These are phyloP conservation scores for Citropsis articulata DNA, from an alignment of 345 rosid genomes.

Conservation along the genomic window DNA sequence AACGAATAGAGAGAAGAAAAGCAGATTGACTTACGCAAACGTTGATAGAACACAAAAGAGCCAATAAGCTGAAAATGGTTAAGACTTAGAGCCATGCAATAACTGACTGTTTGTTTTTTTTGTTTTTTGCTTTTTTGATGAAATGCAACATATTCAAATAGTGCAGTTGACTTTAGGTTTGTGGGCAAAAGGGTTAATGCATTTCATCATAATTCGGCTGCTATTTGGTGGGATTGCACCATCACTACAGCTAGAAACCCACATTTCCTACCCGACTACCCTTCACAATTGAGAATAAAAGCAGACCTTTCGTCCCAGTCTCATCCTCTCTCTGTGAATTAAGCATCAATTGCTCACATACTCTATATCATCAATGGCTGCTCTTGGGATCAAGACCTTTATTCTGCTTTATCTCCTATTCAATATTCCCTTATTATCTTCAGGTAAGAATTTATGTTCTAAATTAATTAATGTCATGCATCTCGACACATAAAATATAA, in stretches of 20 bases:
- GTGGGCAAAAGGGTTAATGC: conserved; percentile 31
- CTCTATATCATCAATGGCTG: conserved; percentile 37
- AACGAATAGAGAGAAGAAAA: conserved; percentile 1
- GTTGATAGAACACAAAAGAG: neutral
- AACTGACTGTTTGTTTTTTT: neutral
- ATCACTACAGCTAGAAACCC: conserved; percentile 20
- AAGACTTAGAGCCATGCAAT: conserved; percentile 34
- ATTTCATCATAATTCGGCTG: conserved; percentile 41
- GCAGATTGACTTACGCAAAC: conserved; percentile 12
- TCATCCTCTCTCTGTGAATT: conserved; percentile 9
- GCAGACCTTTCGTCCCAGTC: conserved; percentile 19
- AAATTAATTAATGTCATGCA: too few species aligned
- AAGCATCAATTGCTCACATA: neutral
- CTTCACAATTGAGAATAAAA: conserved; percentile 14
- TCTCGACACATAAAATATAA: too few species aligned
- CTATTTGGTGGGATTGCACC: conserved; percentile 43
- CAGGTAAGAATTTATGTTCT: conserved; percentile 21
- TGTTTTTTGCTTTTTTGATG: neutral
- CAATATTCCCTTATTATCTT: conserved; percentile 24
- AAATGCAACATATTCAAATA: conserved; percentile 9
- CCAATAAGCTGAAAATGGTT: neutral
- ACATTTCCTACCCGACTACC: conserved; percentile 23
- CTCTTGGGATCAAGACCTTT: conserved; percentile 26
- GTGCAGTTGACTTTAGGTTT: conserved; percentile 40
- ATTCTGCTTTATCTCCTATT: conserved; percentile 40